Conservation (phyloP, 305 asterid genomes). For the Ajuga reptans region DNA sequence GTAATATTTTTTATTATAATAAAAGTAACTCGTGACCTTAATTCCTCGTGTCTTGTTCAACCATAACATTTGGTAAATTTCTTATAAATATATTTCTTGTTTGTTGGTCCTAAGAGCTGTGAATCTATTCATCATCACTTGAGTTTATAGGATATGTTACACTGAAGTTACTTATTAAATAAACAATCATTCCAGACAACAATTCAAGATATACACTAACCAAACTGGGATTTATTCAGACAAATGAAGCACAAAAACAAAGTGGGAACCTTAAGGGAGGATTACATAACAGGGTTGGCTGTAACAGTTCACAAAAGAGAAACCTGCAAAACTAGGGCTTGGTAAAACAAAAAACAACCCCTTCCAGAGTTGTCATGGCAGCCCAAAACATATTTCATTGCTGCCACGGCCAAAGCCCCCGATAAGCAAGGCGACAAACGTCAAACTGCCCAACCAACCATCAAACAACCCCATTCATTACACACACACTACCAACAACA, state of each 20-base stretch:
- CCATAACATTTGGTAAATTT: too few species aligned
- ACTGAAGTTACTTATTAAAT: too few species aligned
- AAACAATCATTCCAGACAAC: too few species aligned
- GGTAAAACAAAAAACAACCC: conserved; percentile 46
- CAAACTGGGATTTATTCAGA: conserved; percentile 18
- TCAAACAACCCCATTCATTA: conserved; percentile 24
- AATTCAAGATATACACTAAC: background rate
- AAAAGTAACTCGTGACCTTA: too few species aligned
- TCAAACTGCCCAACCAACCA: conserved; percentile 45
- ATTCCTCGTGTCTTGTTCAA: too few species aligned
- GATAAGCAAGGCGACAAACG: conserved; percentile 31
- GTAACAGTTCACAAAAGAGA: conserved; percentile 30
- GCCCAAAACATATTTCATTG: conserved; percentile 8
- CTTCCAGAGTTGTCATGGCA: conserved; percentile 43
- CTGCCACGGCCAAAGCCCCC: conserved; percentile 69
- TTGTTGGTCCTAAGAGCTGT: too few species aligned
- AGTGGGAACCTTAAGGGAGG: background rate
- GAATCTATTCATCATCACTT: too few species aligned
- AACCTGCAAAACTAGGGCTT: conserved; percentile 64
- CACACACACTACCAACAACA: conserved; percentile 13
- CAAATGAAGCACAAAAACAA: conserved; percentile 13
- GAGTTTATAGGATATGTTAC: too few species aligned
- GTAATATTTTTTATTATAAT: too few species aligned
- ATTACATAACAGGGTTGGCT: conserved; percentile 30
- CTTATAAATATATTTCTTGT: too few species aligned